These are phyloP conservation scores for Podospora fimiseda DNA, from an alignment of 495 filamentous ascomycete genomes.

Conservation along the genomic window DNA sequence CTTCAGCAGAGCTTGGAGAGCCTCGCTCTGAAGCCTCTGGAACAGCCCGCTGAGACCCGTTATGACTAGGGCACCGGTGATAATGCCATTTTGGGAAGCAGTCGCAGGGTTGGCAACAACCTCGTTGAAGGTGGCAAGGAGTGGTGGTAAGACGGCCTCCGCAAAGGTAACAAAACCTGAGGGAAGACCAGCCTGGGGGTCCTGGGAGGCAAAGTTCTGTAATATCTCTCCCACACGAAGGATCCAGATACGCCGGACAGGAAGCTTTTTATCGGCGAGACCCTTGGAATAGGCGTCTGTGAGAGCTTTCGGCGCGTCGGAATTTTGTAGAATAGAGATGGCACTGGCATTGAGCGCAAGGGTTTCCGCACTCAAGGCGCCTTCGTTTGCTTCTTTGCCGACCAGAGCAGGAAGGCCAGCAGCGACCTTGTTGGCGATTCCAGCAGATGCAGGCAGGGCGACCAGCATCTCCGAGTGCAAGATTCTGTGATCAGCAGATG, in stretches of 20 bases:
- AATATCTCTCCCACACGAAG: slow-evolving; percentile 66
- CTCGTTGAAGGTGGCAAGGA: slow-evolving; percentile 72
- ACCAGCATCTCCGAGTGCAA: slow-evolving; percentile 72
- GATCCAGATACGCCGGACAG: slow-evolving; percentile 75
- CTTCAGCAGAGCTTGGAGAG: slow-evolving; percentile 41
- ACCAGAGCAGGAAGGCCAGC: slow-evolving; percentile 56
- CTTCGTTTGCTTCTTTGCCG: slow-evolving; percentile 80
- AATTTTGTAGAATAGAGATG: slow-evolving; percentile 48
- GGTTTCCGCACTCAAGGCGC: slow-evolving; percentile 67
- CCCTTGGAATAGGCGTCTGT: slow-evolving; percentile 73
- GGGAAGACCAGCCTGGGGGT: slow-evolving; percentile 35
- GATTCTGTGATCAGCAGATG: slow-evolving; percentile 73
- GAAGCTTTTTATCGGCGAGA: slow-evolving; percentile 71
- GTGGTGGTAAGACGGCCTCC: slow-evolving; percentile 54
- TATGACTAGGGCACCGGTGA: slow-evolving; percentile 66
- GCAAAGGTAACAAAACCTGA: slow-evolving; percentile 48
- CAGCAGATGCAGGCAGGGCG: slow-evolving; percentile 49
- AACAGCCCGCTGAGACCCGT: slow-evolving; percentile 53
- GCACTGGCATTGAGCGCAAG: slow-evolving; percentile 59
- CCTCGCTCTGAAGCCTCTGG: slow-evolving; percentile 34
- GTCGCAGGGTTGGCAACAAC: slow-evolving; percentile 66
- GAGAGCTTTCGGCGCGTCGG: slow-evolving; percentile 55
- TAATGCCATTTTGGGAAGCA: slow-evolving; percentile 68
- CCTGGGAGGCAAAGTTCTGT: slow-evolving; percentile 44
- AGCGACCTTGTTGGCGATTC: slow-evolving; percentile 59